These are phyloP conservation scores for Ceriops tagal DNA, from an alignment of 345 rosid genomes.

Conservation along the genomic window DNA sequence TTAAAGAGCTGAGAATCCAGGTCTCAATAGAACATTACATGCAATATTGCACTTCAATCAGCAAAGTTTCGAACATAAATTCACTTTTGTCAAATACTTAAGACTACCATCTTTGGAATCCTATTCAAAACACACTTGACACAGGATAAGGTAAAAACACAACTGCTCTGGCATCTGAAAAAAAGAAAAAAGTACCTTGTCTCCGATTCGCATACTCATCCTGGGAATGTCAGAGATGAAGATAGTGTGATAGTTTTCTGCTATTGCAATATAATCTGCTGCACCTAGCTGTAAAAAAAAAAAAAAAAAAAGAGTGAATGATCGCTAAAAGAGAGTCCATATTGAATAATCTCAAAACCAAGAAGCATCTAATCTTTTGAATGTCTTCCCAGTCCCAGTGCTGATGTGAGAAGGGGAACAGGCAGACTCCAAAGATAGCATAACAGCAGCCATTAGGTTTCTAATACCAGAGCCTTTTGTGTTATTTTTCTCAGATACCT, in stretches of 20 bases:
- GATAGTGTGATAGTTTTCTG: constrained; percentile 70
- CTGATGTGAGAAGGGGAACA: background rate
- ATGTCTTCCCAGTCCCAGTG: background rate
- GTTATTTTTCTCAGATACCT: too few relatives aligned
- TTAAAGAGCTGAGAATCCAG: too few relatives aligned
- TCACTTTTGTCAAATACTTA: too few relatives aligned
- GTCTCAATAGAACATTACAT: too few relatives aligned
- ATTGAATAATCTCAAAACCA: background rate
- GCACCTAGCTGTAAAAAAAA: constrained; percentile 59
- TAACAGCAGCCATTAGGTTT: too few relatives aligned
- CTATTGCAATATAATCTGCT: constrained; percentile 90
- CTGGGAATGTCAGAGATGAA: constrained; percentile 72
- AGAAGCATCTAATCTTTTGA: background rate
- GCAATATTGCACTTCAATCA: too few relatives aligned
- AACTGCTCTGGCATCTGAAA: background rate
- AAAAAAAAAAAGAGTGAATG: background rate
- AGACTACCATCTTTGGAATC: background rate
- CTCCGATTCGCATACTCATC: constrained; percentile 84
- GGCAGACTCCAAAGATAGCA: background rate
- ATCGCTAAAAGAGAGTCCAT: background rate
- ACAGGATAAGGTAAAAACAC: background rate
- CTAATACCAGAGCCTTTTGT: too few relatives aligned
- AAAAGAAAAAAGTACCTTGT: constrained; percentile 51
- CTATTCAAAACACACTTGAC: background rate
- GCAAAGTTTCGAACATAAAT: too few relatives aligned